Evolutionary conservation across 148 eudicot genomes (phyloP), one percentile per base, ranked within the genome.

Genomic region (Fallopia convolvulus): DNA sequence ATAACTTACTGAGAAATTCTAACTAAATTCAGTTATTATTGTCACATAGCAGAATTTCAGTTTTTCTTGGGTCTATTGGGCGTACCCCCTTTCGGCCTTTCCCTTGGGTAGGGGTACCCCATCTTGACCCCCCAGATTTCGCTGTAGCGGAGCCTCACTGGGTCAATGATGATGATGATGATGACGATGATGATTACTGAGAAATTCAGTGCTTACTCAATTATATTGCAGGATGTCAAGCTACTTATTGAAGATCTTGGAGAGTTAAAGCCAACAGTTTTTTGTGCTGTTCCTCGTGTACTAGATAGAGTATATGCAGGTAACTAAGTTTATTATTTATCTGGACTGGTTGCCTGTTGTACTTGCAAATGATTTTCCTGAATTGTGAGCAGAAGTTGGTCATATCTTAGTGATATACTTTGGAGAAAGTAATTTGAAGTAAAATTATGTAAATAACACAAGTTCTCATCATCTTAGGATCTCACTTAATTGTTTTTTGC

Each of bases 231-330:
- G 99, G 99, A 95, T 83, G 96, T 90, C 72, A 92, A 89, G 80
- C 79, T 92, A 81, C 84, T 95, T 81, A 80, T 86, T 75, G 99
- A 95, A 75, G 99, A 95, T 82, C 86, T 93, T 79, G 92, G 86
- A 79, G 97, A 81, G 80, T 84, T 95, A 79, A 88, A 89, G 77
- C 99, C 99, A 52, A 92, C 97, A 61, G 74, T 95, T 26, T 92
- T 95, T 83, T 91, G 94, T 84, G 99, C 99, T 80, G 99, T 95
- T 79, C 99, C 99, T 76, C 97, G 99, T 41, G 99, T 95, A 13
- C 80, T 92, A 75, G 99, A 95, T 33, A 87, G 97, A 89, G 86
- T 95, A 30, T 93, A 91, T 83, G 77, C 93, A 85, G 99, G 97
- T 95, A 60, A 44, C 15, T n/a, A 9, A 11, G 46, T 36, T 68